Percentiles rank a stretch among this genome's conserved stretches.
These are phyloP conservation scores for Cutaneotrichosporon spelunceum DNA, from an alignment of 1,284 basidiomycete genomes.

Conservation along the genomic window DNA sequence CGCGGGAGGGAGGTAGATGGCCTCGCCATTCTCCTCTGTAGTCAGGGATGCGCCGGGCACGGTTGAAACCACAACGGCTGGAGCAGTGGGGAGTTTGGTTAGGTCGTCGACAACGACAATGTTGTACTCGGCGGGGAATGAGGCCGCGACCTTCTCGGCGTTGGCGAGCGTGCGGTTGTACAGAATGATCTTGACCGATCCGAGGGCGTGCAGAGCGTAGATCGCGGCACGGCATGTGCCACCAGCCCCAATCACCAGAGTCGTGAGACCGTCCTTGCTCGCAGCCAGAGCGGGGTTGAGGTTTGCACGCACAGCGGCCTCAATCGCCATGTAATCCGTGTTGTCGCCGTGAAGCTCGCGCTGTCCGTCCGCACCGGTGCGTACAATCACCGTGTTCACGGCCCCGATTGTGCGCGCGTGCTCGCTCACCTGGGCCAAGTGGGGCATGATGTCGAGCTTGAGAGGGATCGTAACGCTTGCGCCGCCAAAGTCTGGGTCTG, in stretches of 20 bases:
- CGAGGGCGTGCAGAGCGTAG: slow-evolving; percentile 73
- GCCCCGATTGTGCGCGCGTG: slow-evolving; percentile 82
- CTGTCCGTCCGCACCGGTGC: slow-evolving; percentile 53
- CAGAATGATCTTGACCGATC: slow-evolving; percentile 68
- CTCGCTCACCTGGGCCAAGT: slow-evolving; percentile 70
- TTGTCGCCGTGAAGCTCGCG: slow-evolving; percentile 76
- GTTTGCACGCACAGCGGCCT: slow-evolving; percentile 54
- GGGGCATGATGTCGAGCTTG: slow-evolving; percentile 80
- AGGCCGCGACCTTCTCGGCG: slow-evolving; percentile 64
- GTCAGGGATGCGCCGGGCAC: slow-evolving; percentile 72
- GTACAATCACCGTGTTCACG: slow-evolving; percentile 82
- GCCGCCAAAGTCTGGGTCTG: slow-evolving; percentile 77
- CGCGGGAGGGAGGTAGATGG: slow-evolving; percentile 60
- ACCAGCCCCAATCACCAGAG: slow-evolving; percentile 84
- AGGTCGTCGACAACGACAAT: slow-evolving; percentile 61
- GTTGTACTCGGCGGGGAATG: slow-evolving; percentile 63
- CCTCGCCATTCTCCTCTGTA: slow-evolving; percentile 50
- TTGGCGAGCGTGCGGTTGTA: slow-evolving; percentile 77
- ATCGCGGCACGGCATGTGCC: slow-evolving; percentile 90
- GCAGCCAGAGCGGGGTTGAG: slow-evolving; percentile 37
- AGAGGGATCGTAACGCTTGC: slow-evolving; percentile 94
- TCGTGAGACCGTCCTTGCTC: slow-evolving; percentile 54
- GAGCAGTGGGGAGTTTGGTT: slow-evolving; percentile 58
- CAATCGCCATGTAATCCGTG: slow-evolving; percentile 88
- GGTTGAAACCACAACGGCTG: slow-evolving; percentile 76